A percentile compares a stretch with the other conserved stretches of the same genome.
Conservation (phyloP, 371 early-diverging fungal species). For the Mucor irregularis region DNA sequence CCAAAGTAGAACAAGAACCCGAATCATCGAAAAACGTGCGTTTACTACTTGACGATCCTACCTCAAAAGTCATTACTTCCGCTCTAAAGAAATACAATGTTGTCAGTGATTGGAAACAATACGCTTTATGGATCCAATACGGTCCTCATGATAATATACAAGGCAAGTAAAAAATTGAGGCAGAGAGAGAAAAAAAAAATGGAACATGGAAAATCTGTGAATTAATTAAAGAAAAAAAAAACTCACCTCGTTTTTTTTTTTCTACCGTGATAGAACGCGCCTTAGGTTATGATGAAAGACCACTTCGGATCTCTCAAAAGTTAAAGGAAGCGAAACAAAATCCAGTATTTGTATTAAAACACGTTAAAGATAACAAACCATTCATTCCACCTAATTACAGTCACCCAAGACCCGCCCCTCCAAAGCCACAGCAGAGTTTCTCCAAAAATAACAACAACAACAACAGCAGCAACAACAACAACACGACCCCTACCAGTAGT, state of each 20-base stretch:
- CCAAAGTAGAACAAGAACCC: constrained; percentile 66
- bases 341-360: constrained; percentile 79
- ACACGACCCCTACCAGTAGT: background rate
- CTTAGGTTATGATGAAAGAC: constrained; percentile 83
- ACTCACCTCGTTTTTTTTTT: too few species aligned
- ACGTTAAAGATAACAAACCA: constrained; percentile 66
- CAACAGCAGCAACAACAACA: constrained; percentile 15
- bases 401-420: constrained; percentile 18
- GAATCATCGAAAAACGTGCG: constrained; percentile 88
- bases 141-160: constrained; percentile 51
- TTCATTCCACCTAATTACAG: constrained; percentile 34
- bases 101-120: constrained; percentile 84
- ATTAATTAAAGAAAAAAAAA: too few species aligned
- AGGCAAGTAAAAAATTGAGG: constrained; percentile 33
- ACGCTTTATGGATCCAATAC: constrained; percentile 77
- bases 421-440: constrained; percentile 9
- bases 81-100: constrained; percentile 93
- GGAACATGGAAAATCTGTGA: too few species aligned
- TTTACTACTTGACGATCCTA: constrained; percentile 80
- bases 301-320: constrained; percentile 76
- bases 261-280: constrained; percentile 80
- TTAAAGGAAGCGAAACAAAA: constrained; percentile 75
- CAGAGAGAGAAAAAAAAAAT: too few species aligned
- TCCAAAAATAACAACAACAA: background rate
- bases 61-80: constrained; percentile 82